Evolutionary conservation across 495 filamentous ascomycete genomes (phyloP).

Genomic region (Terfezia claveryi): DNA sequence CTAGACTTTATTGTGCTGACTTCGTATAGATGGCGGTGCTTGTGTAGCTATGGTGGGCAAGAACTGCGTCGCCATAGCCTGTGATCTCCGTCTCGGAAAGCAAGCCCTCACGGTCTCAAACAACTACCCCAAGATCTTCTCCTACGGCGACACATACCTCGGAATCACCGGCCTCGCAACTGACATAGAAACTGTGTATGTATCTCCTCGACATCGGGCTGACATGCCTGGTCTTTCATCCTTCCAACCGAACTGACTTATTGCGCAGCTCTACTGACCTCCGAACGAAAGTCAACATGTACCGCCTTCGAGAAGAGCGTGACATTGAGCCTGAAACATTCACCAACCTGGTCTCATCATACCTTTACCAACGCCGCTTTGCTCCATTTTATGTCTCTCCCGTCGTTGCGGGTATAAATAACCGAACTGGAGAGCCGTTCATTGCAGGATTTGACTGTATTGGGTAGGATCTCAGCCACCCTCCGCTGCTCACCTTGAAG

Average conservation of each 20-base stretch:
- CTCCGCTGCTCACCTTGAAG: too few species aligned
- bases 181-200: slow-evolving; percentile 69
- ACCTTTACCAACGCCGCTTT: slow-evolving; percentile 84
- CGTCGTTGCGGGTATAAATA: slow-evolving; percentile 82
- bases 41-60: slow-evolving; percentile 65
- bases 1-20: too few species aligned
- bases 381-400: slow-evolving; percentile 90
- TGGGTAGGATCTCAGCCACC: slow-evolving; percentile 24
- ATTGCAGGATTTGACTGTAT: slow-evolving; percentile 99
- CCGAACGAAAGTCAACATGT: slow-evolving; percentile 99
- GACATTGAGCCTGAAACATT: slow-evolving; percentile 82
- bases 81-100: slow-evolving; percentile 91
- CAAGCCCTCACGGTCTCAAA: slow-evolving; percentile 93
- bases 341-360: slow-evolving; percentile 79
- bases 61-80: slow-evolving; percentile 97
- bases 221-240: neutral
- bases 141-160: slow-evolving; percentile 90
- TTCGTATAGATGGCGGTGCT: neutral
- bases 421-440: slow-evolving; percentile 78
- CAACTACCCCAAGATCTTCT: slow-evolving; percentile 99
- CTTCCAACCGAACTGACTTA: too few species aligned
- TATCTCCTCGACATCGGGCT: neutral
- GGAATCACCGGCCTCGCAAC: slow-evolving; percentile 91
- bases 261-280: slow-evolving; percentile 24
- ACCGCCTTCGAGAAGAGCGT: slow-evolving; percentile 92